Evolutionary conservation across 1,284 basidiomycete genomes (phyloP), one percentile per base, ranked within the genome.

Genomic region (Pisolithus thermaeus): DNA sequence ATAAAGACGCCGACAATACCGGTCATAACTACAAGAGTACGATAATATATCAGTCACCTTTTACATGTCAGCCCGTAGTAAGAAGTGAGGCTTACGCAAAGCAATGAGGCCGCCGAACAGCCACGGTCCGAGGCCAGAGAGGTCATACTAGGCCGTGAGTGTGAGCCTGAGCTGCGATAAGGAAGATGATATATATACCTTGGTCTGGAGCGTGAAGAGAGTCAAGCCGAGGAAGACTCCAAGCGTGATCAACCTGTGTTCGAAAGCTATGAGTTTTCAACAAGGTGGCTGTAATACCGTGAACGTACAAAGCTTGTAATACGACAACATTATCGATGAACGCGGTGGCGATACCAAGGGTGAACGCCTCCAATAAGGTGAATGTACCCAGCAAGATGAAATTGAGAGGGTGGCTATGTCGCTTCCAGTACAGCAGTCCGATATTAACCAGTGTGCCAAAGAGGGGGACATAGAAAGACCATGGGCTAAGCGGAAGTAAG

Each of bases 201-300:
- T 90, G 50, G 86, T 87, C 65, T 91, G 89, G 59, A 89, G 73
- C 1, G 92, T 95, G 71, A 92, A 95, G 49, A 94, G 67, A 0
- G 90, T 92, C 54, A 95, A 72, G 3, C 92, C 92, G 43, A 90
- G 67, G 78, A 96, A 96, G 42, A 93, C 83, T 32, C 92, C 91
- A 14, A 87, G 72, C 0, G 92, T 95, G 61, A 95, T 90, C 44
- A 92, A 63, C 52, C 85, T 88, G 55, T 1, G 50, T 45, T 32
- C 30, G 48, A 30, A 50, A 30, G 28, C 32, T 39, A 55, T 57
- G 25, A 62, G 53, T 52, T 61, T 51, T 18, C 45, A 46, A 47
- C 25, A 42, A 47, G 43, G 38, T 12, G n/a, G 4, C 11, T 39
- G 27, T 39, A 50, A 25, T 35, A 36, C 40, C 25, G 32, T 36